A percentile compares a stretch with the other conserved stretches of the same genome.
phyloP scores from a whole-genome alignment of 2,329 filamentous ascomycete genomes.

The Plenodomus biglobosus region DNA sequence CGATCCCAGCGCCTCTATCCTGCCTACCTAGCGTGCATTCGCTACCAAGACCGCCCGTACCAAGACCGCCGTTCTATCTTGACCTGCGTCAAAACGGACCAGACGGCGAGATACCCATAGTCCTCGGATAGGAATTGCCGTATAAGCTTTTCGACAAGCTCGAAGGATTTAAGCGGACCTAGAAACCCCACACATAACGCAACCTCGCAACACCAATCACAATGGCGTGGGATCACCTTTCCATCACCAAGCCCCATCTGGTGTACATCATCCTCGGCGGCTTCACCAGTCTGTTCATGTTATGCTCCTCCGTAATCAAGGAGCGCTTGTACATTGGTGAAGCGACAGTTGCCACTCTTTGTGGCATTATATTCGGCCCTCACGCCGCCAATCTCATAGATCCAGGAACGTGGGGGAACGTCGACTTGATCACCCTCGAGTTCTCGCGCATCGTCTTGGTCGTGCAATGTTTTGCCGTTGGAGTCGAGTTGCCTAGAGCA shows the following conservation, averaged over 20 bases:
- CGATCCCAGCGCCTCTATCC: slow-evolving; percentile 22
- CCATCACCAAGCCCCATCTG: slow-evolving; percentile 92
- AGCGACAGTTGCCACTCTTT: slow-evolving; percentile 88
- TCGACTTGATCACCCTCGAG: slow-evolving; percentile 84
- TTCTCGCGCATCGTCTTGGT: slow-evolving; percentile 88
- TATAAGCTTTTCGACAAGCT: not conserved
- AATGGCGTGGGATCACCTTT: slow-evolving; percentile 80
- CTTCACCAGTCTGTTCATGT: slow-evolving; percentile 97
- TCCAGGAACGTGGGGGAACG: slow-evolving; percentile 73
- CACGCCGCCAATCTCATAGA: slow-evolving; percentile 80
- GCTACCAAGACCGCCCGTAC: slow-evolving; percentile 1
- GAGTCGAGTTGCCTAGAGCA: slow-evolving; percentile 84
- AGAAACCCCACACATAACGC: not conserved
- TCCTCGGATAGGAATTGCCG: not conserved
- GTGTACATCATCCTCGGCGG: slow-evolving; percentile 98
- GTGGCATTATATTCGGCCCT: slow-evolving; percentile 86
- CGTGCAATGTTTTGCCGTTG: slow-evolving; percentile 89
- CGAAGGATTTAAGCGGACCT: not conserved
- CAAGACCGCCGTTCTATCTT: too few species aligned
- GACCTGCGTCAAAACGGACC: not conserved
- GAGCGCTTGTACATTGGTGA: slow-evolving; percentile 98
- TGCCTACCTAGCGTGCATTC: slow-evolving; percentile 27
- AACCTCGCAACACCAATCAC: slow-evolving; percentile 3
- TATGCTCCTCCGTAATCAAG: slow-evolving; percentile 97
- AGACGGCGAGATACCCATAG: not conserved